phyloP scores from a whole-genome alignment of 768 basidiomycete species.

The Cystobasidium ongulense region DNA sequence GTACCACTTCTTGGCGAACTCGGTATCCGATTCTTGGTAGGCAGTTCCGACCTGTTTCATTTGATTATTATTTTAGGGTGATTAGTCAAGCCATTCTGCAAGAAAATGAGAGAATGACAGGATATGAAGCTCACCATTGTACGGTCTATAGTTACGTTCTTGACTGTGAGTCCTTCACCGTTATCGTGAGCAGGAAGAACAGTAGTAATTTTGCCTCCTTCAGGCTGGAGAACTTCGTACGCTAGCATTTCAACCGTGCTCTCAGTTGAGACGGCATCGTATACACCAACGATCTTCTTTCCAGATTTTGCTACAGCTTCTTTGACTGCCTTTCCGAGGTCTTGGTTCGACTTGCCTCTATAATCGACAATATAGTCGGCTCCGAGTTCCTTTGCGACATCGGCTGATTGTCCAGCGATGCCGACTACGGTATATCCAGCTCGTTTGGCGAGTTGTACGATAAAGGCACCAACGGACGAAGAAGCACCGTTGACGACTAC shows the following conservation, averaged over 20 bases:
- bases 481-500: constrained; percentile 34
- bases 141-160: constrained; percentile 27
- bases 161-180: background rate
- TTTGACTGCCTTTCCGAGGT: constrained; percentile 31
- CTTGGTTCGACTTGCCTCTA: constrained; percentile 16
- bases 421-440: constrained; percentile 38
- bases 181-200: constrained; percentile 28
- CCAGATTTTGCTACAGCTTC: background rate
- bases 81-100: background rate
- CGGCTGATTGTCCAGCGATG: constrained; percentile 34
- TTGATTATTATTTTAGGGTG: background rate
- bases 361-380: constrained; percentile 40
- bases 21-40: constrained; percentile 33
- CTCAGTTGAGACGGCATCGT: constrained; percentile 34
- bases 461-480: constrained; percentile 39
- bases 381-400: constrained; percentile 33
- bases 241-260: constrained; percentile 21
- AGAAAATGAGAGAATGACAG: background rate
- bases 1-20: constrained; percentile 37
- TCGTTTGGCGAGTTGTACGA: constrained; percentile 40
- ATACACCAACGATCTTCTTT: constrained; percentile 33
- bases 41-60: constrained; percentile 32
- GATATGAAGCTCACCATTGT: constrained; percentile 7
- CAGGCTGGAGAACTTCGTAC: constrained; percentile 13
- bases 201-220: constrained; percentile 32